phyloP scores from a whole-genome alignment of 78 protist genomes.

The Dictyostelium brefeldianum region DNA sequence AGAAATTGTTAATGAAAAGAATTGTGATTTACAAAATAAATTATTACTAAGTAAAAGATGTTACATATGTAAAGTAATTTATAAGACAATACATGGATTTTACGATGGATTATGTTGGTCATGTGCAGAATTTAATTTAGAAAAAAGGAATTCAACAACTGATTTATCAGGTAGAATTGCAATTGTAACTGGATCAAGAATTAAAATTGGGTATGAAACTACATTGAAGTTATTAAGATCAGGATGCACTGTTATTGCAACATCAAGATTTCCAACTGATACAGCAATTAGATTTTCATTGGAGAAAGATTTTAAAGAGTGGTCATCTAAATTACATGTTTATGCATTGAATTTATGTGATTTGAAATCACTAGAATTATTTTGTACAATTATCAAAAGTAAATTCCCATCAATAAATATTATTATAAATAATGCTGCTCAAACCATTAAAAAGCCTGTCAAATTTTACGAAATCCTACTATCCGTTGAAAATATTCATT shows the following conservation, averaged over 20 bases:
- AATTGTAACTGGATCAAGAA: constrained; percentile 86
- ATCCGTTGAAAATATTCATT: background rate
- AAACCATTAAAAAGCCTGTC: constrained; percentile 74
- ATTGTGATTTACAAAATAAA: background rate
- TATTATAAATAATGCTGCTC: constrained; percentile 87
- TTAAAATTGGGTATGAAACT: constrained; percentile 82
- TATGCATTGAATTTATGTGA: constrained; percentile 69
- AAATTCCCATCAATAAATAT: constrained; percentile 51
- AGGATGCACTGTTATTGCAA: constrained; percentile 84
- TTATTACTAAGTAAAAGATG: background rate
- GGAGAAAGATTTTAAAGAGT: constrained; percentile 5
- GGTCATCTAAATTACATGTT: constrained; percentile 57
- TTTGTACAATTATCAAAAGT: constrained; percentile 3
- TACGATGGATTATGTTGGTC: constrained; percentile 73
- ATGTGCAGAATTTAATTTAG: constrained; percentile 85
- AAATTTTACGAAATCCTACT: constrained; percentile 10
- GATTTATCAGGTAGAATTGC: constrained; percentile 31
- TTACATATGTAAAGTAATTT: constrained; percentile 5
- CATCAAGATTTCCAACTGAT: constrained; percentile 83
- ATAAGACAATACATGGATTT: constrained; percentile 3
- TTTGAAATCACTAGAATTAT: constrained; percentile 46
- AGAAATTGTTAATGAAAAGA: constrained; percentile 7
- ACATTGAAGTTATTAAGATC: constrained; percentile 72
- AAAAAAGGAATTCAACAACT: constrained; percentile 27
- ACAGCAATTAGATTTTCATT: background rate